Evolutionary conservation across 140 eudicot genomes (phyloP).

Genomic region (Flaveria floridana): DNA sequence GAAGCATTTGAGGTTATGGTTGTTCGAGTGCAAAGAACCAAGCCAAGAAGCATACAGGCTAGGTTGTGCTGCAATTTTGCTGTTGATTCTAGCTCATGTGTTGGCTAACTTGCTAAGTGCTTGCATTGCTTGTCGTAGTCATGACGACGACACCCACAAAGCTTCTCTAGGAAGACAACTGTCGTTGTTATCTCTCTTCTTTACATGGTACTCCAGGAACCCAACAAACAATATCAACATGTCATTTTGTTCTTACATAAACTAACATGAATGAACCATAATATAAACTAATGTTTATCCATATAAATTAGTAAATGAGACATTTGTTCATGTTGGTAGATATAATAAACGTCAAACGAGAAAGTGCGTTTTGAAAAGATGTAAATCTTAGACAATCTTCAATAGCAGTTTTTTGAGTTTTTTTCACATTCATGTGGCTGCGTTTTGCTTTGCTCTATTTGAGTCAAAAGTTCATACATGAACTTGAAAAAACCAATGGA

Average conservation of each 20-base stretch:
- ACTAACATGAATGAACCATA: background rate
- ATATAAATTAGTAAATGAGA: too few species aligned
- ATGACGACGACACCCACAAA: constrained; percentile 41
- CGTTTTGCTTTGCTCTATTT: too few species aligned
- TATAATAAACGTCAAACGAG: too few species aligned
- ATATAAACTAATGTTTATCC: too few species aligned
- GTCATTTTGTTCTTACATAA: background rate
- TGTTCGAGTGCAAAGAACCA: constrained; percentile 89
- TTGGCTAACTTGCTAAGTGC: constrained; percentile 74
- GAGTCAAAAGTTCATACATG: too few species aligned
- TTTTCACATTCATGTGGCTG: too few species aligned
- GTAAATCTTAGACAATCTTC: too few species aligned
- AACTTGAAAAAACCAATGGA: too few species aligned
- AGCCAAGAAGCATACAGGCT: constrained; percentile 69
- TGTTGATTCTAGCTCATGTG: constrained; percentile 65
- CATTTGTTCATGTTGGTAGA: too few species aligned
- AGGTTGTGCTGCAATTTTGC: constrained; percentile 65
- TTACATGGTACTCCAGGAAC: constrained; percentile 54
- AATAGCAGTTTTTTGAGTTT: too few species aligned
- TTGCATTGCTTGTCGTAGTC: constrained; percentile 46
- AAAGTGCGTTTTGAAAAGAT: too few species aligned
- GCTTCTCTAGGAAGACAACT: constrained; percentile 61
- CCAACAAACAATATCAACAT: too few species aligned
- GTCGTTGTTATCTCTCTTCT: constrained; percentile 56
- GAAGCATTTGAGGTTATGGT: constrained; percentile 76